phyloP scores from a whole-genome alignment of 73 alveolate species.

The Paramecium caudatum region DNA sequence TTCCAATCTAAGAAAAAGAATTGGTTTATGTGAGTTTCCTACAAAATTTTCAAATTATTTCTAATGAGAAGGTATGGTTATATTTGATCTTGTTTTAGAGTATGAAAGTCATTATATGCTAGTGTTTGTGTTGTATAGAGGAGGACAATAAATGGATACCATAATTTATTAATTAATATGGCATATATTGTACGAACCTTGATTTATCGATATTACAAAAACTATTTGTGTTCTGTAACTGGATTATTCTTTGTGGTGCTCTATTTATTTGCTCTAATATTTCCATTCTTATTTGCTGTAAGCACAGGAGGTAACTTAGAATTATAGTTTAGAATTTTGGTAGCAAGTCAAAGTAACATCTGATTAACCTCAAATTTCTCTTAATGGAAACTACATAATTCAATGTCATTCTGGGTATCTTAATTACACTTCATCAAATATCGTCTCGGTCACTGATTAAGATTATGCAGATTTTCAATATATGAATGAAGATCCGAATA shows the following conservation, averaged over 20 bases:
- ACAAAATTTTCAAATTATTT: too few relatives aligned
- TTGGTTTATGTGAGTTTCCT: too few relatives aligned
- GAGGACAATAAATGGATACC: background rate
- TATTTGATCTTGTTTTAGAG: too few relatives aligned
- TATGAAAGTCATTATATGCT: too few relatives aligned
- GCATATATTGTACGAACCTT: constrained; percentile 46
- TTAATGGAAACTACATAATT: constrained; percentile 3
- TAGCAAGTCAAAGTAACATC: background rate
- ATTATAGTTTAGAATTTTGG: constrained; percentile 29
- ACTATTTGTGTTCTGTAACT: constrained; percentile 41
- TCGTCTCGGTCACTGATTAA: background rate
- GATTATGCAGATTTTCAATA: constrained; percentile 46
- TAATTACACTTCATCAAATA: constrained; percentile 21
- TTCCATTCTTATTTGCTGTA: constrained; percentile 50
- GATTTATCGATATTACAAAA: constrained; percentile 7
- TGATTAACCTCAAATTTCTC: constrained; percentile 28
- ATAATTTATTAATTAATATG: background rate
- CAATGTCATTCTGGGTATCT: constrained; percentile 11
- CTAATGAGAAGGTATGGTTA: too few relatives aligned
- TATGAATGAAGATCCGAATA: background rate
- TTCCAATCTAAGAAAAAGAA: too few relatives aligned
- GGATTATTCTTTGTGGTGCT: constrained; percentile 46
- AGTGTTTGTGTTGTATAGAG: too few relatives aligned
- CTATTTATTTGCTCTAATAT: constrained; percentile 32
- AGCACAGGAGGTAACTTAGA: constrained; percentile 57